Percentiles rank a stretch among this genome's conserved stretches.
These are phyloP conservation scores for Pestalotiopsis sp. DNA, from an alignment of 2,329 filamentous ascomycete species.

Conservation along the genomic window DNA sequence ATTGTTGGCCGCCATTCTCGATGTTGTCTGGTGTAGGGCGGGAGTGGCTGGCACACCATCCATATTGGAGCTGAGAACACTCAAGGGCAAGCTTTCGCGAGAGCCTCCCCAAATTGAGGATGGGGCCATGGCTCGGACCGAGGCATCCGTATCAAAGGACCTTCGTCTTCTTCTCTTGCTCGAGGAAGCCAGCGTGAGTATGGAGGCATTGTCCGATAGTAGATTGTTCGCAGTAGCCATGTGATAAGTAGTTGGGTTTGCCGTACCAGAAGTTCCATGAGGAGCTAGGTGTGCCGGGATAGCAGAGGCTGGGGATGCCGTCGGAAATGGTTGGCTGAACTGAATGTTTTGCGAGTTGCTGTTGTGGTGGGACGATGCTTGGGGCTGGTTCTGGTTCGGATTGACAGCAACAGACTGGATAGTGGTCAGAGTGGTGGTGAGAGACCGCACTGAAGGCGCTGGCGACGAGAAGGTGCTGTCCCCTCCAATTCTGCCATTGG, in stretches of 20 bases:
- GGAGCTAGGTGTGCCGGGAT: slow-evolving; percentile 72
- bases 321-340: slow-evolving; percentile 68
- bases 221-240: slow-evolving; percentile 82
- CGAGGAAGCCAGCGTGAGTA: slow-evolving; percentile 81
- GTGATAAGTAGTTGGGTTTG: slow-evolving; percentile 71
- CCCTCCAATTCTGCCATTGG: slow-evolving; percentile 69
- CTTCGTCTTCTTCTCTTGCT: slow-evolving; percentile 77
- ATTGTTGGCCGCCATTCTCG: slow-evolving; percentile 41
- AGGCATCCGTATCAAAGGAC: slow-evolving; percentile 84
- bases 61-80: slow-evolving; percentile 74
- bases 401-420: slow-evolving; percentile 68
- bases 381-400: slow-evolving; percentile 34
- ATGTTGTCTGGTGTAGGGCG: slow-evolving; percentile 54
- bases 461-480: slow-evolving; percentile 82
- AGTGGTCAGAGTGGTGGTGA: slow-evolving; percentile 83
- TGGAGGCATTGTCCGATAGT: slow-evolving; percentile 82
- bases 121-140: slow-evolving; percentile 80
- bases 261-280: slow-evolving; percentile 35
- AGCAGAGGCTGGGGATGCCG: slow-evolving; percentile 67
- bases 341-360: slow-evolving; percentile 53
- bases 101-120: slow-evolving; percentile 82
- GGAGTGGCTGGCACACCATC: slow-evolving; percentile 53
- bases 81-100: slow-evolving; percentile 77
- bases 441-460: slow-evolving; percentile 76
- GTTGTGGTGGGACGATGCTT: slow-evolving; percentile 41